Evolutionary conservation across 257 asterid species (phyloP).

Genomic region (Lavandula angustifolia): DNA sequence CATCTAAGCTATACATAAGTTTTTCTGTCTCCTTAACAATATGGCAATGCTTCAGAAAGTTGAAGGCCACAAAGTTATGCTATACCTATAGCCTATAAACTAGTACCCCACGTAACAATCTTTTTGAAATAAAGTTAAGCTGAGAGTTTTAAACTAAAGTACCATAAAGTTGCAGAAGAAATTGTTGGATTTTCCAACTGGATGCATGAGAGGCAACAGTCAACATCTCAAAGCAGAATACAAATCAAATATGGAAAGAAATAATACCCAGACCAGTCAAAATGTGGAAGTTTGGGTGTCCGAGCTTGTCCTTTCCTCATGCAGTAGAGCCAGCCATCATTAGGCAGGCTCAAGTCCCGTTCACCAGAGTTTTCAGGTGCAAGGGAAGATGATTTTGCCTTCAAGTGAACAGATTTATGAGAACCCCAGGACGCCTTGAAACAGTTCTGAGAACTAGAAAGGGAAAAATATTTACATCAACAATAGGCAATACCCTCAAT

Average conservation of each 20-base stretch:
- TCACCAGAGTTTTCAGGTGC: constrained; percentile 45
- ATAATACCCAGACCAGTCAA: constrained; percentile 92
- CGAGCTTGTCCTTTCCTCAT: constrained; percentile 84
- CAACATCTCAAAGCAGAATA: not conserved
- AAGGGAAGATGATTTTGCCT: constrained; percentile 59
- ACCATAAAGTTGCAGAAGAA: not conserved
- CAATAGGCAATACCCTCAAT: constrained; percentile 12
- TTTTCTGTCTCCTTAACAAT: not conserved
- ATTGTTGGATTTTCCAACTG: not conserved
- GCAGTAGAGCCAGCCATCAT: constrained; percentile 87
- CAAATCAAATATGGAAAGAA: not conserved
- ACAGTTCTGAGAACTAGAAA: constrained; percentile 83
- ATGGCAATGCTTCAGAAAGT: not conserved
- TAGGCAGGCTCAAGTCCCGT: constrained; percentile 44
- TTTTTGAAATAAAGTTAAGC: not conserved
- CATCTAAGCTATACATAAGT: not conserved
- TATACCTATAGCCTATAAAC: not conserved
- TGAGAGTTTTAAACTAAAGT: not conserved
- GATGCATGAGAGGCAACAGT: not conserved
- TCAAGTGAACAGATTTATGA: constrained; percentile 82
- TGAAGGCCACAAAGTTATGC: not conserved
- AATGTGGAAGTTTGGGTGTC: constrained; percentile 70
- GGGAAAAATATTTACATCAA: constrained; percentile 25
- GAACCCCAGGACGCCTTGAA: constrained; percentile 96
- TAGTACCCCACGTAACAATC: not conserved